Conservation (phyloP, 1,284 basidiomycete genomes). For the Rhodotorula sp. region DNA sequence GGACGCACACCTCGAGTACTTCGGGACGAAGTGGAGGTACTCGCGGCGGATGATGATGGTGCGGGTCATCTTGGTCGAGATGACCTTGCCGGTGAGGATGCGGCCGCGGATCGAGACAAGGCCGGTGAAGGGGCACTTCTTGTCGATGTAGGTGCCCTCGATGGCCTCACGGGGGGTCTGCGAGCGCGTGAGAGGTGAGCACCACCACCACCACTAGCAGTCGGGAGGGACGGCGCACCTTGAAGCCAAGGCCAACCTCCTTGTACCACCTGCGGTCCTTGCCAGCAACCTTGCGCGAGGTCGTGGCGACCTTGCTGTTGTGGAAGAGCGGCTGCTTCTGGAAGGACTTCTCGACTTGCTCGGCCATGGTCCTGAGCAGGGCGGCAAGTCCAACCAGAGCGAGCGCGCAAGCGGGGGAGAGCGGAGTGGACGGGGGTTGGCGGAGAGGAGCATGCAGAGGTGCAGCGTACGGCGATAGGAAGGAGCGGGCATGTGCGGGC, state of each 20-base stretch:
- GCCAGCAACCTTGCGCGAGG: constrained; percentile 82
- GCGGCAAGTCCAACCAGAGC: neutral
- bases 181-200: neutral
- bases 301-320: constrained; percentile 91
- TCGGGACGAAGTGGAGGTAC: constrained; percentile 90
- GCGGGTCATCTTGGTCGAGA: constrained; percentile 99
- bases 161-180: constrained; percentile 91
- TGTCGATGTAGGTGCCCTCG: constrained; percentile 99
- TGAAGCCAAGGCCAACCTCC: constrained; percentile 94
- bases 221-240: constrained; percentile 49
- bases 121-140: constrained; percentile 71
- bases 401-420: neutral
- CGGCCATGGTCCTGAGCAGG: constrained; percentile 50
- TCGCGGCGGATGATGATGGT: constrained; percentile 98
- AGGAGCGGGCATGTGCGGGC: neutral
- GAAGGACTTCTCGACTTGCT: constrained; percentile 87
- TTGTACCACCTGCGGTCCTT: constrained; percentile 99
- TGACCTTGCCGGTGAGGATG: constrained; percentile 94
- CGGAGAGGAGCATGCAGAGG: too few species aligned
- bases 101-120: constrained; percentile 97
- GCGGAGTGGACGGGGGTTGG: neutral
- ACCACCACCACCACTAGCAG: too few species aligned
- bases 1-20: constrained; percentile 73
- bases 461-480: neutral
- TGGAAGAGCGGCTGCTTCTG: constrained; percentile 99